A percentile compares a stretch with the other conserved stretches of the same genome.
phyloP scores from a whole-genome alignment of 768 basidiomycete species.

The Tulasnella sp. region DNA sequence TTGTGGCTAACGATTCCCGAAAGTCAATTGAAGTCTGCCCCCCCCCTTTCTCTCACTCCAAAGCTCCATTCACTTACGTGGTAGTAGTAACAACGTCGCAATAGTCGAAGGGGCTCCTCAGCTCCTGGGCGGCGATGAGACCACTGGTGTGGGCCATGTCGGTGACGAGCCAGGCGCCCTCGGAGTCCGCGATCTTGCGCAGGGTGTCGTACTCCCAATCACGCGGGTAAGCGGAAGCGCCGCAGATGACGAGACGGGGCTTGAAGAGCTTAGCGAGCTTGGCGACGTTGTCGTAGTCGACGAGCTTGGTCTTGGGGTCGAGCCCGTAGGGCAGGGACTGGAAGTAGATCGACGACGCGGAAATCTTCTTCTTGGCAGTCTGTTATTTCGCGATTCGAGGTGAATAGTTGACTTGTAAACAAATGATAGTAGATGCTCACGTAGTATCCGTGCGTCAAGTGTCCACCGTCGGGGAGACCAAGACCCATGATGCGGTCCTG shows the following conservation, averaged over 20 bases:
- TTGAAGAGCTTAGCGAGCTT: slow-evolving; percentile 93
- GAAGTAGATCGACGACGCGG: slow-evolving; percentile 99
- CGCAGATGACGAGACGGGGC: slow-evolving; percentile 91
- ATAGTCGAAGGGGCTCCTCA: slow-evolving; percentile 87
- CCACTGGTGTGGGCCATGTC: slow-evolving; percentile 98
- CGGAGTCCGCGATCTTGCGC: slow-evolving; percentile 74
- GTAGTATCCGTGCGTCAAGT: slow-evolving; percentile 97
- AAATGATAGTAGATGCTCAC: slow-evolving; percentile 36
- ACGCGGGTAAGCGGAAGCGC: slow-evolving; percentile 96
- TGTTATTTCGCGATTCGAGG: slow-evolving; percentile 36
- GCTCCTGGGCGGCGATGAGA: slow-evolving; percentile 85
- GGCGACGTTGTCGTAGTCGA: slow-evolving; percentile 80
- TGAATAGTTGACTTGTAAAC: neutral
- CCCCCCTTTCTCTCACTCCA: neutral
- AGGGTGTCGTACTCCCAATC: slow-evolving; percentile 94
- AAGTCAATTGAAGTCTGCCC: neutral
- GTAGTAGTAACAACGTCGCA: slow-evolving; percentile 99
- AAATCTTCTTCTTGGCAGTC: slow-evolving; percentile 99
- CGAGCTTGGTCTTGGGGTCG: slow-evolving; percentile 73
- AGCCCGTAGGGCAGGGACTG: slow-evolving; percentile 94
- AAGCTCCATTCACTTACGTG: slow-evolving; percentile 55
- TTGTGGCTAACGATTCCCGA: slow-evolving; percentile 67
- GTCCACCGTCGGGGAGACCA: slow-evolving; percentile 95
- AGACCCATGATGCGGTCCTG: slow-evolving; percentile 99
- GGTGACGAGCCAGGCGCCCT: slow-evolving; percentile 90